Evolutionary conservation across 352 stramenopile species (phyloP).

Genomic region (Pythium rishiriense): DNA sequence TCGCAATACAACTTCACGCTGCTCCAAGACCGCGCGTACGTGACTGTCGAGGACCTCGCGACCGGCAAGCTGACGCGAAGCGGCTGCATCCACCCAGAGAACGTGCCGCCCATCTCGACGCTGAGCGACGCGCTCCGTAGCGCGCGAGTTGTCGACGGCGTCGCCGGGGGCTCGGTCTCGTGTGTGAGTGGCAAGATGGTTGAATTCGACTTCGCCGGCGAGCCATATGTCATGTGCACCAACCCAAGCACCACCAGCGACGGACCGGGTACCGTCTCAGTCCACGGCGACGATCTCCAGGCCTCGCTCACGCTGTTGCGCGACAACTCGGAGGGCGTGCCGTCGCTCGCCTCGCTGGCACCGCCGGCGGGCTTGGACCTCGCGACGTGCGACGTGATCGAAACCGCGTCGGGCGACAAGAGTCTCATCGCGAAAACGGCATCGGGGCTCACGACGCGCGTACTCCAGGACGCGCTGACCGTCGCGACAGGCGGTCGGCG

Average conservation of each 20-base stretch:
- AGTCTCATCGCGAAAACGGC: not conserved
- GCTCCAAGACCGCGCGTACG: conserved; percentile 28
- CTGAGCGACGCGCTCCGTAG: conserved; percentile 27
- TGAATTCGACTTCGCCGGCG: conserved; percentile 29
- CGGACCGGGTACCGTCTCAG: conserved; percentile 4
- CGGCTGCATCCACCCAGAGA: conserved; percentile 25
- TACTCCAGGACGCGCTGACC: conserved; percentile 5
- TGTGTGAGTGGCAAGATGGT: conserved; percentile 21
- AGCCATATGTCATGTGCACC: conserved; percentile 29
- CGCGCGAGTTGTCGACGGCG: conserved; percentile 30
- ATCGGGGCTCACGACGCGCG: not conserved
- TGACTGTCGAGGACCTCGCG: conserved; percentile 21
- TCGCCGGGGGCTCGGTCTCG: conserved; percentile 2
- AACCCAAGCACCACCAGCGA: not conserved
- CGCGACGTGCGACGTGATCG: conserved; percentile 1
- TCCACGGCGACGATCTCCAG: conserved; percentile 24
- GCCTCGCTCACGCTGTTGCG: conserved; percentile 20
- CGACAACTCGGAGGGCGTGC: conserved; percentile 10
- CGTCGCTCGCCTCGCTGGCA: conserved; percentile 3
- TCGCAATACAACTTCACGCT: conserved; percentile 38
- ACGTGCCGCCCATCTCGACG: conserved; percentile 27
- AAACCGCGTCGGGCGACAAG: not conserved
- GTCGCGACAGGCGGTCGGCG: conserved; percentile 7
- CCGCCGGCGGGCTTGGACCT: not conserved
- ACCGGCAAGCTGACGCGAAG: conserved; percentile 22